These are phyloP conservation scores for Rhododendron henanense DNA, from an alignment of 148 eudicot species.

Conservation along the genomic window DNA sequence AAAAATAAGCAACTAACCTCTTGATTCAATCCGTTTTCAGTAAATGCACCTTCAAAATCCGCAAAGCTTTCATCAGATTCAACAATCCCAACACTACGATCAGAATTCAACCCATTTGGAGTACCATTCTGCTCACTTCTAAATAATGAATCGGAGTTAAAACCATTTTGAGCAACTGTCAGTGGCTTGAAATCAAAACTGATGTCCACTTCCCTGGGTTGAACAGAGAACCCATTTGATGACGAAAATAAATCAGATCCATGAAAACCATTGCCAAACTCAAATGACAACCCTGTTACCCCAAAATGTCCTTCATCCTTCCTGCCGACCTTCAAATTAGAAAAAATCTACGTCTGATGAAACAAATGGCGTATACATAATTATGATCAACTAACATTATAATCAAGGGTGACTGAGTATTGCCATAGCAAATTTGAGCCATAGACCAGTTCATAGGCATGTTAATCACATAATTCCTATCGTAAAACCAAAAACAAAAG, in stretches of 20 bases:
- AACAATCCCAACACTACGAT: constrained; percentile 19
- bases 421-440: not conserved
- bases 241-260: constrained; percentile 36
- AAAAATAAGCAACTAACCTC: constrained; percentile 39
- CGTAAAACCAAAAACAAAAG: not conserved
- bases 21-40: constrained; percentile 31
- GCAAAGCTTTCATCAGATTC: constrained; percentile 62
- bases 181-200: constrained; percentile 25
- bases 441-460: not conserved
- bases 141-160: constrained; percentile 24
- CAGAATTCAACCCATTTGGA: constrained; percentile 26
- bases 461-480: not conserved
- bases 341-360: constrained; percentile 4
- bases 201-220: constrained; percentile 19
- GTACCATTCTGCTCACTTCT: constrained; percentile 22
- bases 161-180: constrained; percentile 27
- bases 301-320: constrained; percentile 38
- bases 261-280: constrained; percentile 20
- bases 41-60: constrained; percentile 53
- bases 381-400: not conserved
- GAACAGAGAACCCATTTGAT: constrained; percentile 20
- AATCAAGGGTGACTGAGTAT: not conserved
- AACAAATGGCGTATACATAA: constrained; percentile 2
- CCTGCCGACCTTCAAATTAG: constrained; percentile 20
- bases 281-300: constrained; percentile 25